Conservation (phyloP, 1,139 yeast genomes). For the Wickerhamiella infanticola region DNA sequence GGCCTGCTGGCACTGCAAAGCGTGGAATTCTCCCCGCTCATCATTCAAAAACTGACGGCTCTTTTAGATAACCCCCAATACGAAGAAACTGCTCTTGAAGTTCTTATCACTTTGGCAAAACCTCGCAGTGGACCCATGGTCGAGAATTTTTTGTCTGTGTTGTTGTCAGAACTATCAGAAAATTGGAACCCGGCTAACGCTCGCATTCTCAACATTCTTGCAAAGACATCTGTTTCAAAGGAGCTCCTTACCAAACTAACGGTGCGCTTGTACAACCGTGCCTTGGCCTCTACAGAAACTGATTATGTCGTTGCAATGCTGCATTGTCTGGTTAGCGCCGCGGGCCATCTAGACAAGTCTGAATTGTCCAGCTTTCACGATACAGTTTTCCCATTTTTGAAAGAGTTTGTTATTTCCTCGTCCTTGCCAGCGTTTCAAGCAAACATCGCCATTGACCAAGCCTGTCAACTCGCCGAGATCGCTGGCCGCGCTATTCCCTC, state of each 20-base stretch:
- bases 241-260: conserved; percentile 23
- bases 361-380: conserved; percentile 10
- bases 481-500: conserved; percentile 10
- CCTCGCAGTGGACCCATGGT: conserved; percentile 33
- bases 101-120: conserved; percentile 37
- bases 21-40: conserved; percentile 19
- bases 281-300: conserved; percentile 13
- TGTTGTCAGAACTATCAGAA: conserved; percentile 37
- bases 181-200: neutral
- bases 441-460: conserved; percentile 7
- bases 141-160: conserved; percentile 43
- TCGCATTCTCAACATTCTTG: conserved; percentile 12
- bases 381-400: conserved; percentile 1
- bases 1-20: conserved; percentile 12
- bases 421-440: neutral
- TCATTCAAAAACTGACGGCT: conserved; percentile 55
- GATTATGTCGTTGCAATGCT: conserved; percentile 6
- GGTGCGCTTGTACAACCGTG: conserved; percentile 22
- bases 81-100: conserved; percentile 30
- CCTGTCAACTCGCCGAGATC: conserved; percentile 10
- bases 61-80: conserved; percentile 19
- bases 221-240: conserved; percentile 20
- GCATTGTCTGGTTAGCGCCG: conserved; percentile 7
- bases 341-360: conserved; percentile 5
- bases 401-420: neutral